phyloP scores from a whole-genome alignment of 768 basidiomycete genomes.

The Hortiboletus flavorubellus region DNA sequence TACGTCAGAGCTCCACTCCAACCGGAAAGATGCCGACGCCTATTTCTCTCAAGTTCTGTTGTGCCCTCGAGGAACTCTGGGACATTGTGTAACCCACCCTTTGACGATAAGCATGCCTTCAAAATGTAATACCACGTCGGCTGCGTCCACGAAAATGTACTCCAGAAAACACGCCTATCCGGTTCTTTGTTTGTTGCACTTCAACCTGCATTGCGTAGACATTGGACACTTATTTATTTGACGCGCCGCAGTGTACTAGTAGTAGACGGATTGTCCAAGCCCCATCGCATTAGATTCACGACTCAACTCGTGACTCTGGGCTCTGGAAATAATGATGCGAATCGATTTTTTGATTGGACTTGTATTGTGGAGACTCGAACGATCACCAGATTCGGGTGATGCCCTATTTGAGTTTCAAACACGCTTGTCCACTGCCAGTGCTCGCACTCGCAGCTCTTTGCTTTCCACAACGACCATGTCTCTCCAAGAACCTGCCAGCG shows the following conservation, averaged over 20 bases:
- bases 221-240: conserved; percentile 13
- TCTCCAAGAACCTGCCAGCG: conserved; percentile 40
- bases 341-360: neutral
- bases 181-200: conserved; percentile 24
- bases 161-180: conserved; percentile 1
- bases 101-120: neutral
- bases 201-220: conserved; percentile 32
- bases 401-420: conserved; percentile 14
- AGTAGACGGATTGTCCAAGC: conserved; percentile 26
- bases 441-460: neutral
- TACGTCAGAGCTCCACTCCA: conserved; percentile 35
- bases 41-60: conserved; percentile 65
- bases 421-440: neutral
- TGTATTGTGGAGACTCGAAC: no score
- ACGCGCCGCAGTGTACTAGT: conserved; percentile 27
- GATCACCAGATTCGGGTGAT: no score
- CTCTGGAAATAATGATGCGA: conserved; percentile 35
- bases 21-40: conserved; percentile 1
- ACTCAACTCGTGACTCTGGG: conserved; percentile 35
- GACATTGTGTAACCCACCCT: conserved; percentile 63
- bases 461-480: conserved; percentile 27
- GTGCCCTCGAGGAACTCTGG: conserved; percentile 92
- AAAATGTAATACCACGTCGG: conserved; percentile 15
- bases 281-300: conserved; percentile 32
- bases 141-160: conserved; percentile 9